A percentile compares a stretch with the other conserved stretches of the same genome.
Conservation (phyloP, 2,329 filamentous ascomycete genomes). For the Aspergillus floridensis region DNA sequence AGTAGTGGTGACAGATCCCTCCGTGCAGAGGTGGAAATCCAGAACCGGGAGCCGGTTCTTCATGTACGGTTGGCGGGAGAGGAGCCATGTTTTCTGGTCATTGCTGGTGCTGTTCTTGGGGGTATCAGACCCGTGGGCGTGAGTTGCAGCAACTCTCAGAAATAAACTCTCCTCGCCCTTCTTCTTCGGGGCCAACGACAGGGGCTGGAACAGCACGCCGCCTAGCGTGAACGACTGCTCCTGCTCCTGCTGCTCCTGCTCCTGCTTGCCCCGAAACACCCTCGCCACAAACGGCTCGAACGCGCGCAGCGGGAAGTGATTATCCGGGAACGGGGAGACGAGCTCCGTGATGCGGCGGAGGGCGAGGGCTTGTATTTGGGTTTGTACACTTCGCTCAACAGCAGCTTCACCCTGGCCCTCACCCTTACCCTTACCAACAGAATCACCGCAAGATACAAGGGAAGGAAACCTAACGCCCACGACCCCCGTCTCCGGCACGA, state of each 20-base stretch:
- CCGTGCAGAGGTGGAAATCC: conserved; percentile 6
- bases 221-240: conserved; percentile 48
- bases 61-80: conserved; percentile 40
- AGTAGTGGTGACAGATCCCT: too few species aligned
- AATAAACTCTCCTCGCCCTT: too few species aligned
- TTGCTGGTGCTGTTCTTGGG: not conserved
- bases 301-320: conserved; percentile 43
- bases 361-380: conserved; percentile 41
- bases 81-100: conserved; percentile 33
- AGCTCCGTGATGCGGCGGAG: conserved; percentile 51
- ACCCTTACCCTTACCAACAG: not conserved
- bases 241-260: not conserved
- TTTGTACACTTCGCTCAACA: too few species aligned
- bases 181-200: conserved; percentile 16
- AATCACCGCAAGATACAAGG: not conserved
- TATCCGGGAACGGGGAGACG: conserved; percentile 45
- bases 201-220: conserved; percentile 49
- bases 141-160: too few species aligned
- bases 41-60: conserved; percentile 24
- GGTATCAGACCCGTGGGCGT: too few species aligned
- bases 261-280: conserved; percentile 36
- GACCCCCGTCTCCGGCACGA: conserved; percentile 31
- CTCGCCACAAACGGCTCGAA: conserved; percentile 41
- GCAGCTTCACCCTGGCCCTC: too few species aligned
- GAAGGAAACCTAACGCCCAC: conserved; percentile 31